A percentile compares a stretch with the other conserved stretches of the same genome.
Evolutionary conservation across 2,329 filamentous ascomycete species (phyloP).

Genomic region (Ophiocordyceps camponoti-saundersi): DNA sequence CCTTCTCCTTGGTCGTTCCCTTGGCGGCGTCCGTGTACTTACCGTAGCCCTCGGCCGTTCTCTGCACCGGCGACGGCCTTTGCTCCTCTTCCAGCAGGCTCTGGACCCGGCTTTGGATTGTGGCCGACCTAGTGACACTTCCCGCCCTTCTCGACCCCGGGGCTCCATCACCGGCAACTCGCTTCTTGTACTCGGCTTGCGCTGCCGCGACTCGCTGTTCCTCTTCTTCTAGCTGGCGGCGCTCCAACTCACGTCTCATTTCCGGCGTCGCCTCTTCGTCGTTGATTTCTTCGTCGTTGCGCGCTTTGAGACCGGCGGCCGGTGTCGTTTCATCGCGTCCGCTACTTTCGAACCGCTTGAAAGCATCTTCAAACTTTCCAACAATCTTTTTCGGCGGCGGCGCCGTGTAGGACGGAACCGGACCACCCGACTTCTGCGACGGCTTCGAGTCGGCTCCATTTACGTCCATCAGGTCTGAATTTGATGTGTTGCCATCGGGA

Average conservation of each 20-base stretch:
- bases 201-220: slow-evolving; percentile 80
- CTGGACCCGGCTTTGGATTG: slow-evolving; percentile 84
- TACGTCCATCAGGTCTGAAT: slow-evolving; percentile 64
- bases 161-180: slow-evolving; percentile 36
- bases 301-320: slow-evolving; percentile 57
- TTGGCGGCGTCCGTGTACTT: slow-evolving; percentile 51
- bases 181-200: slow-evolving; percentile 71
- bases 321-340: slow-evolving; percentile 43
- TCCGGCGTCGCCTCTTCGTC: slow-evolving; percentile 65
- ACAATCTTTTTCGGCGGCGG: slow-evolving; percentile 62
- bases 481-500: slow-evolving; percentile 23
- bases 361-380: slow-evolving; percentile 83
- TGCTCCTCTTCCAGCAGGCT: slow-evolving; percentile 67
- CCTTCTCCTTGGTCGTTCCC: slow-evolving; percentile 19
- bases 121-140: slow-evolving; percentile 51
- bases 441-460: slow-evolving; percentile 46
- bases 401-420: slow-evolving; percentile 59
- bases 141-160: slow-evolving; percentile 37
- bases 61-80: slow-evolving; percentile 36
- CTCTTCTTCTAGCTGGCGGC: slow-evolving; percentile 65
- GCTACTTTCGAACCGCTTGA: slow-evolving; percentile 67
- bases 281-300: slow-evolving; percentile 50
- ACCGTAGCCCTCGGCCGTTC: slow-evolving; percentile 79
- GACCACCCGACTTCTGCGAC: slow-evolving; percentile 25
- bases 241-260: slow-evolving; percentile 77